Percentiles rank a stretch among this genome's conserved stretches.
These are phyloP conservation scores for Verticillium tricorpus DNA, from an alignment of 2,329 filamentous ascomycete genomes.

Conservation along the genomic window DNA sequence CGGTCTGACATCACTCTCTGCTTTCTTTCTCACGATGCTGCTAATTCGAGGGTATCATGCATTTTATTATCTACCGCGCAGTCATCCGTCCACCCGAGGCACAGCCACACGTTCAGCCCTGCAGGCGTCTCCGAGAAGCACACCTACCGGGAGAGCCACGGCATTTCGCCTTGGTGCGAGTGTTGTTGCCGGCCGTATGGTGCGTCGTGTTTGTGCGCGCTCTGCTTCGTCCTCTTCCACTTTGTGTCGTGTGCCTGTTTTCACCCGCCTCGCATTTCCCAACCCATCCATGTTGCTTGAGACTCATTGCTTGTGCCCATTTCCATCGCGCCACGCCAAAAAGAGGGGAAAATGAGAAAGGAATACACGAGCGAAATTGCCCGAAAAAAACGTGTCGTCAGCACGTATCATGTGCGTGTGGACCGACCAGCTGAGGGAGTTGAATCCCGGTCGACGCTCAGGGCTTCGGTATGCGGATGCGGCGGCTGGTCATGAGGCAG, in stretches of 20 bases:
- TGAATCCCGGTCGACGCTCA: constrained; percentile 24
- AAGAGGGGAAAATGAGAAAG: not conserved
- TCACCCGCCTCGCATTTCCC: not conserved
- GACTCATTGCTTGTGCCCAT: not conserved
- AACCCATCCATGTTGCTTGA: not conserved
- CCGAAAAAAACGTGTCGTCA: not conserved
- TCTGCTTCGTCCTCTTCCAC: not conserved
- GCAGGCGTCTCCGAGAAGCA: not conserved
- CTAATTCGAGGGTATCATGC: constrained; percentile 7
- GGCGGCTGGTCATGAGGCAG: constrained; percentile 93
- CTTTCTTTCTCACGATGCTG: not conserved
- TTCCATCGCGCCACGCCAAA: not conserved
- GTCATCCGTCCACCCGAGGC: not conserved
- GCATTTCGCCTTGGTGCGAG: not conserved
- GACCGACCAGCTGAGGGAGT: not conserved
- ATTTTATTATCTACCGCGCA: constrained; percentile 2
- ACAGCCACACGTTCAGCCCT: not conserved
- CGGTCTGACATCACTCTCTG: not conserved
- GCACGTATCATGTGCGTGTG: not conserved
- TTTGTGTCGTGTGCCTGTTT: not conserved
- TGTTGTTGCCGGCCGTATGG: not conserved
- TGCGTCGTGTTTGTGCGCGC: too few relatives aligned
- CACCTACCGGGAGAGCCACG: not conserved
- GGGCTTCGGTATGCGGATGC: constrained; percentile 89
- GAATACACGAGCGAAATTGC: not conserved